Conservation (phyloP, 805 yeast species). For the Kazachstania psychrophila region DNA sequence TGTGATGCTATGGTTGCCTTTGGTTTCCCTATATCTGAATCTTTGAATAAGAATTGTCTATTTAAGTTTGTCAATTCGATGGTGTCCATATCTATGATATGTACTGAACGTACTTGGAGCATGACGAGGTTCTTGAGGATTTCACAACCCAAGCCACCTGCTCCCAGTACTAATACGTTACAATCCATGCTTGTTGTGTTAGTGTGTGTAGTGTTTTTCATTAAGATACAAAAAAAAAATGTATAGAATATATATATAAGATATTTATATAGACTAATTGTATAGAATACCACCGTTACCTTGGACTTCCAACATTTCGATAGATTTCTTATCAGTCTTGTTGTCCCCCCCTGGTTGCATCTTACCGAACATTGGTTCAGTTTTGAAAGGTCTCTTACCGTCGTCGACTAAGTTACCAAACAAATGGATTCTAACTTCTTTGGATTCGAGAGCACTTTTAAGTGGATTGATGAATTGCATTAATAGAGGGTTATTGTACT, state of each 20-base stretch:
- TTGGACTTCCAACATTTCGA: slow-evolving; percentile 73
- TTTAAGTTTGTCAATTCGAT: slow-evolving; percentile 85
- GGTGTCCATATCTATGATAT: slow-evolving; percentile 85
- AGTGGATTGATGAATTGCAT: slow-evolving; percentile 89
- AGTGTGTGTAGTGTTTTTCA: neutral
- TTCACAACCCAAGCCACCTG: slow-evolving; percentile 95
- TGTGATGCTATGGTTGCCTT: slow-evolving; percentile 73
- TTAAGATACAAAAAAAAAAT: neutral
- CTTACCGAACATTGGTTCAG: slow-evolving; percentile 68
- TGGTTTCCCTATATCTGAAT: slow-evolving; percentile 72
- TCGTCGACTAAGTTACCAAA: slow-evolving; percentile 77
- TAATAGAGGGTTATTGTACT: slow-evolving; percentile 92
- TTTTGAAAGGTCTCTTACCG: slow-evolving; percentile 94
- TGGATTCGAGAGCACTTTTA: slow-evolving; percentile 82
- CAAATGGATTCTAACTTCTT: slow-evolving; percentile 83
- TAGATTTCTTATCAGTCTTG: slow-evolving; percentile 80
- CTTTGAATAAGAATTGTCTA: slow-evolving; percentile 79
- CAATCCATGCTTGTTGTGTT: slow-evolving; percentile 10
- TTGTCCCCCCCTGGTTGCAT: slow-evolving; percentile 35
- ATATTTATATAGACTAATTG: neutral
- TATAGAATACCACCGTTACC: slow-evolving; percentile 61
- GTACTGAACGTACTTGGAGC: slow-evolving; percentile 54
- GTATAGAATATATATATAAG: neutral
- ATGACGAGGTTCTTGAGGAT: slow-evolving; percentile 67
- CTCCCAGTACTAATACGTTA: slow-evolving; percentile 72